Evolutionary conservation across 2,329 filamentous ascomycete genomes (phyloP), one percentile per base, ranked within the genome.

Genomic region (Fusarium luffae): DNA sequence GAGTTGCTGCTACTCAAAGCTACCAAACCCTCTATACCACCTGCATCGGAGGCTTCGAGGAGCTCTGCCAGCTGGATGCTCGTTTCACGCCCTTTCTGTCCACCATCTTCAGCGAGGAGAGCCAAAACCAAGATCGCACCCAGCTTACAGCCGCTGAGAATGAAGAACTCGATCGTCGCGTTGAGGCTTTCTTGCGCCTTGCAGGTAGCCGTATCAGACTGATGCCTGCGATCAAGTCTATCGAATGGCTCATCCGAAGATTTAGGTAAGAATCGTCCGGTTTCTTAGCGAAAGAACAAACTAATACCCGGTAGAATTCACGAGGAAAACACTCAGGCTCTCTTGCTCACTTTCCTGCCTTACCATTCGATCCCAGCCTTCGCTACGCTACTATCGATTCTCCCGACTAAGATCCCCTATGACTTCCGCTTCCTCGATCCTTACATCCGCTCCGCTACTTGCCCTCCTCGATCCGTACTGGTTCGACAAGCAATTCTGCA

Each of bases 221-320:
- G 32, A 94, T 91, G 82, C 95, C 96, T 42, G 93, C 93, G 1
- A 88, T 97, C 56, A 97, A 97, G 81, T 90, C 94, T 18, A 85
- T 98, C 40, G 97, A 99, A 83, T 99, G 96, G 96, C 86, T 99
- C 48, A 88, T 99, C 57, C 86, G 96, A 76, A 87, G 95, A 75
- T 99, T 98, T 77, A 89, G 91, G 93, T 97, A 83, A 66, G 85
- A 74, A 10, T 7, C 19, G n/a, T 32, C 21, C 34, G 47, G 13
- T 23, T 19, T 28, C 14, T 37, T 28, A 12, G n/a, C 10, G 46
- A 27, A 44, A 54, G 27, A 25, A n/a, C 11, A 49, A 16, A 42
- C 54, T 63, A 63, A 72, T 25, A 37, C 52, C 48, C 11, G 12
- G 43, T 72, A 97, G 94, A 73, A 89, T 97, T 54, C 96, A 99